Evolutionary conservation across 2,329 filamentous ascomycete species (phyloP).

Genomic region (Daldinia eschscholtzii): DNA sequence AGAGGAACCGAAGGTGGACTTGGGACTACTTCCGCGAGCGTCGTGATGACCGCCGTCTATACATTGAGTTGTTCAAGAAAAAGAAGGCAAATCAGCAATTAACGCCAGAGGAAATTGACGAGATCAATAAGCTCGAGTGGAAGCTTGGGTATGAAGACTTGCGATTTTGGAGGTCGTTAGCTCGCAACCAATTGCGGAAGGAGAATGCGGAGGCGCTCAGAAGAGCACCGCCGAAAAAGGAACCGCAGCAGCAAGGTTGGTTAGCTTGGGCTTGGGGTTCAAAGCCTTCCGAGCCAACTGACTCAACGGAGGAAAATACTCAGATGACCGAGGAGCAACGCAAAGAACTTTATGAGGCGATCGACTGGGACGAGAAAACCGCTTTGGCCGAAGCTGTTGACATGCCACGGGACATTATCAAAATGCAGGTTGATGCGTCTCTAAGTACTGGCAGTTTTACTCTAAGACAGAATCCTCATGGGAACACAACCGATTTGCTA

Average conservation of each 20-base stretch:
- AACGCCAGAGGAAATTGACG: constrained; percentile 75
- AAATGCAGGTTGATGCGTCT: constrained; percentile 91
- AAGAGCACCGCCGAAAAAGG: constrained; percentile 63
- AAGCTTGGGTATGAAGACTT: constrained; percentile 95
- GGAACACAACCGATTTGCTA: constrained; percentile 82
- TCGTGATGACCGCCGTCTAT: constrained; percentile 86
- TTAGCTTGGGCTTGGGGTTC: constrained; percentile 91
- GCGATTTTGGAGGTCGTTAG: constrained; percentile 95
- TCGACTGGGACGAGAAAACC: constrained; percentile 98
- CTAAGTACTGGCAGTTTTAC: constrained; percentile 98
- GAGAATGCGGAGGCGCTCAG: constrained; percentile 93
- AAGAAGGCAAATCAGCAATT: constrained; percentile 82
- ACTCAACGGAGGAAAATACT: constrained; percentile 81
- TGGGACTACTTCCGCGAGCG: constrained; percentile 97
- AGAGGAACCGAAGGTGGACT: constrained; percentile 91
- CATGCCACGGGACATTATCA: constrained; percentile 88
- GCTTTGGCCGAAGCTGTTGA: constrained; percentile 89
- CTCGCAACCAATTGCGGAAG: constrained; percentile 93
- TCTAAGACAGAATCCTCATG: constrained; percentile 85
- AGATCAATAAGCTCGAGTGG: constrained; percentile 81
- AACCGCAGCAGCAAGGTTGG: constrained; percentile 88
- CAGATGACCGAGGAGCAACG: constrained; percentile 96
- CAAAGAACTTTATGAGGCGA: constrained; percentile 95
- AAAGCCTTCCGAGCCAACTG: constrained; percentile 69
- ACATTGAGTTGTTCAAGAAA: constrained; percentile 97